Evolutionary conservation across 2,329 filamentous ascomycete genomes (phyloP), one percentile per base, ranked within the genome.

Genomic region (Aspergillus floridensis): DNA sequence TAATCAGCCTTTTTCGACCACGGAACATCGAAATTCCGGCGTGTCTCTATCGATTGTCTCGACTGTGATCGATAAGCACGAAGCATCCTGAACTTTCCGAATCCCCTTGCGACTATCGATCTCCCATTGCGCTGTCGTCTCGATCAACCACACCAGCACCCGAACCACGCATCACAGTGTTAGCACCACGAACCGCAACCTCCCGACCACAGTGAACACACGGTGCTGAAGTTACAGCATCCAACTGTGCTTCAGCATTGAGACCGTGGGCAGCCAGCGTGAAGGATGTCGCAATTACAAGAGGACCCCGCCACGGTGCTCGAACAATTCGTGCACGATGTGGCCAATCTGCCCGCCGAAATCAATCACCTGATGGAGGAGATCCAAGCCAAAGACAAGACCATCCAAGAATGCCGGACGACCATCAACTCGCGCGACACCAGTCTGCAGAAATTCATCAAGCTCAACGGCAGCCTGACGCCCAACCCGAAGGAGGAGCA

Each of bases 261-360:
- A 31, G 26, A 19, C 24, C 31, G 49, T 2, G 51, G 8, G 26
- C 26, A 29, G 26, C 14, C 38, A 35, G 29, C 47, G n/a, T 38
- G 38, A 48, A 46, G 38, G 3, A 82, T 84, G 77, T 76, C 80
- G 16, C 72, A 77, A 60, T 73, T 75, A 47, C 76, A 81, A 46
- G 86, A 88, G 66, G 86, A 88, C 72, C 84, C 85, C 51, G 85
- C 86, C 7, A 82, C 84, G 7, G 84, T 88, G 16, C 74, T 88
- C 49, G 86, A 88, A 69, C 84, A 87, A 67, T 88, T 88, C 66
- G 82, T 87, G 24, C 85, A 88, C 68, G 86, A 88, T 80, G 84
- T 76, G 49, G 79, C 79, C 21, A 88, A 88, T 63, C 74, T 88
- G 16, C 86, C 86, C 0, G 84, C 84, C 2, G 86, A 88, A 68